Conservation (phyloP, 2,329 filamentous ascomycete genomes). For the Lachnellula willkommii region DNA sequence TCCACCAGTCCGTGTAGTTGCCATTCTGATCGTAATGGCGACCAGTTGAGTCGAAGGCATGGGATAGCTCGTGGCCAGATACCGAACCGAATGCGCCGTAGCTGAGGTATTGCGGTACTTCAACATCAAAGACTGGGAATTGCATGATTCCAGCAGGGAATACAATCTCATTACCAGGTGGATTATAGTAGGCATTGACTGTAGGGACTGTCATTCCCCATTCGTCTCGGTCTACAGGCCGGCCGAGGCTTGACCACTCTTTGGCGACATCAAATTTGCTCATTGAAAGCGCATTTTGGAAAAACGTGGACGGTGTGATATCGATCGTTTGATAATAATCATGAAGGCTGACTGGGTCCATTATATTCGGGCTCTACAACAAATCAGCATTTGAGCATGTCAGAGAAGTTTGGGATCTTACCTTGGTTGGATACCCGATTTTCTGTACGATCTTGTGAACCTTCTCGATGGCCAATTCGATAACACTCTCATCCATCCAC, state of each 20-base stretch:
- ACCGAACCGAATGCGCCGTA: conserved; percentile 67
- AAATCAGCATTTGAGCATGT: conserved; percentile 10
- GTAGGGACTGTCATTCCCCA: conserved; percentile 58
- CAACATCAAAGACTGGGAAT: conserved; percentile 58
- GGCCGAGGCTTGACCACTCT: conserved; percentile 53
- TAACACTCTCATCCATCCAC: conserved; percentile 62
- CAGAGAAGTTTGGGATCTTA: conserved; percentile 1
- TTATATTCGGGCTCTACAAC: conserved; percentile 49
- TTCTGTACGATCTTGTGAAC: conserved; percentile 63
- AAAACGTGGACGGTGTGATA: conserved; percentile 47
- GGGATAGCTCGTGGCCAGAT: conserved; percentile 63
- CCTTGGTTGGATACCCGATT: conserved; percentile 59
- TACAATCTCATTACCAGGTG: conserved; percentile 53
- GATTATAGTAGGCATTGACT: conserved; percentile 66
- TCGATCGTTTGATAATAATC: conserved; percentile 52
- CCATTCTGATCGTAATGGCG: conserved; percentile 60
- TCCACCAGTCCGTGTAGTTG: conserved; percentile 64
- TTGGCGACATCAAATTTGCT: conserved; percentile 42
- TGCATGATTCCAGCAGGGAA: conserved; percentile 68
- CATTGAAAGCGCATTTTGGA: conserved; percentile 51
- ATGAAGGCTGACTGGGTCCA: conserved; percentile 50
- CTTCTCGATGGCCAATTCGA: conserved; percentile 56
- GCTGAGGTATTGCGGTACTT: conserved; percentile 58
- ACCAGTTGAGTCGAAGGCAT: conserved; percentile 64
- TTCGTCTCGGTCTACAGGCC: conserved; percentile 54